Evolutionary conservation across 495 filamentous ascomycete genomes (phyloP).

Genomic region (Penicillium ochrochloron): DNA sequence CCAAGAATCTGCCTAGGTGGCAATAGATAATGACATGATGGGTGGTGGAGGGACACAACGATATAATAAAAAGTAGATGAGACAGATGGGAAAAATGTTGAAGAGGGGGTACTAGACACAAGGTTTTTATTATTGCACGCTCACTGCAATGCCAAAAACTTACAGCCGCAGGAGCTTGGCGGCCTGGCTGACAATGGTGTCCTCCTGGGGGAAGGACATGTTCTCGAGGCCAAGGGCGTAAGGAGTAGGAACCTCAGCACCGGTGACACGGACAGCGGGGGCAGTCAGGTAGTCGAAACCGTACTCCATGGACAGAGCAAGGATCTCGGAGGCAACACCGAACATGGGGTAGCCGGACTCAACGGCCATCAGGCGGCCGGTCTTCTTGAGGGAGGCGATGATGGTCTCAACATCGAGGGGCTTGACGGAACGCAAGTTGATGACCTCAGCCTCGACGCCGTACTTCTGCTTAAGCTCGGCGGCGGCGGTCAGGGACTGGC

Average conservation of each 20-base stretch:
- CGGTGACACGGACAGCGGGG: conserved; percentile 89
- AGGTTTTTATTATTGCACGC: conserved; percentile 38
- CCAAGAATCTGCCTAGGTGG: conserved; percentile 34
- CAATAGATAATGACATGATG: conserved; percentile 36
- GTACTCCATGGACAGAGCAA: conserved; percentile 95
- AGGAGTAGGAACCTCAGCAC: conserved; percentile 94
- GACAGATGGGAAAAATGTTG: conserved; percentile 32
- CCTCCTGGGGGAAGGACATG: conserved; percentile 88
- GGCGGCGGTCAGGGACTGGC: conserved; percentile 86
- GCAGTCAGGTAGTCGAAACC: conserved; percentile 96
- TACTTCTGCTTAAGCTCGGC: conserved; percentile 92
- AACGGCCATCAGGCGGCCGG: conserved; percentile 84
- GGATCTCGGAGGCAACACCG: conserved; percentile 88
- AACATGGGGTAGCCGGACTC: conserved; percentile 96
- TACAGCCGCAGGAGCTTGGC: conserved; percentile 83
- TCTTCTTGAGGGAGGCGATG: conserved; percentile 98
- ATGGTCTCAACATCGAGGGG: conserved; percentile 94
- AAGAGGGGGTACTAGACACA: conserved; percentile 36
- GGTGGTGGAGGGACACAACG: conserved; percentile 22
- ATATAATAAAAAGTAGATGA: conserved; percentile 30
- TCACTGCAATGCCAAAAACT: conserved; percentile 30
- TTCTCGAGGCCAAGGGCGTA: conserved; percentile 88
- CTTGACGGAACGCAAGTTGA: conserved; percentile 97
- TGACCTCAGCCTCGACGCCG: conserved; percentile 92
- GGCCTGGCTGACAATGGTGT: conserved; percentile 79